phyloP scores from a whole-genome alignment of 768 basidiomycete genomes.

The Tricholoma terreum region DNA sequence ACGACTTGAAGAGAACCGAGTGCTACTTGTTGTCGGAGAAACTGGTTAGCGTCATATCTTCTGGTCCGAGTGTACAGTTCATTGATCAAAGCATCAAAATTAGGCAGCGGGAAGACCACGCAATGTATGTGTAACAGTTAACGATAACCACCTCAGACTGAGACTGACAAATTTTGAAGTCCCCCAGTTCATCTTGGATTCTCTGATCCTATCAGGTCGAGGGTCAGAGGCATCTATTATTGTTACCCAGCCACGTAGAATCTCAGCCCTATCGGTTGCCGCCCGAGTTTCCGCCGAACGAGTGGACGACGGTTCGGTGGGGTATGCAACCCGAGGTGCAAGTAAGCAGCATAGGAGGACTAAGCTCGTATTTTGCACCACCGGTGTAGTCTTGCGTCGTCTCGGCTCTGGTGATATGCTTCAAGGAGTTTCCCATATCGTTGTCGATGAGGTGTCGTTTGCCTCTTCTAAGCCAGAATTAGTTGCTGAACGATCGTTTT shows the following conservation, averaged over 20 bases:
- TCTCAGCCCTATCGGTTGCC: slow-evolving; percentile 88
- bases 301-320: slow-evolving; percentile 71
- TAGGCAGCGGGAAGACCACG: slow-evolving; percentile 84
- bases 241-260: slow-evolving; percentile 87
- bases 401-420: slow-evolving; percentile 73
- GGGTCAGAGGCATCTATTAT: slow-evolving; percentile 75
- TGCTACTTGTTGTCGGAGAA: slow-evolving; percentile 86
- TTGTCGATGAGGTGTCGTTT: slow-evolving; percentile 80
- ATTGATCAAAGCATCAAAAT: neutral
- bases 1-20: slow-evolving; percentile 54
- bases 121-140: slow-evolving; percentile 60
- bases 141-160: neutral
- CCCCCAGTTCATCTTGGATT: slow-evolving; percentile 88
- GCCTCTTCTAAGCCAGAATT: neutral
- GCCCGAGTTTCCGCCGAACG: slow-evolving; percentile 83
- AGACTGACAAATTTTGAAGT: slow-evolving; percentile 37
- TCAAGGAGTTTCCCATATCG: slow-evolving; percentile 71
- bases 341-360: slow-evolving; percentile 63
- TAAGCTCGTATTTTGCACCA: slow-evolving; percentile 87
- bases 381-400: slow-evolving; percentile 84
- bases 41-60: slow-evolving; percentile 50
- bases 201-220: slow-evolving; percentile 57
- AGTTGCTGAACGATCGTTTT: neutral
- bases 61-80: slow-evolving; percentile 27
- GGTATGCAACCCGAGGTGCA: slow-evolving; percentile 89